Base-by-base conservation (phyloP, 768 basidiomycete genomes). In the Boletus tomentosulus region DNA sequence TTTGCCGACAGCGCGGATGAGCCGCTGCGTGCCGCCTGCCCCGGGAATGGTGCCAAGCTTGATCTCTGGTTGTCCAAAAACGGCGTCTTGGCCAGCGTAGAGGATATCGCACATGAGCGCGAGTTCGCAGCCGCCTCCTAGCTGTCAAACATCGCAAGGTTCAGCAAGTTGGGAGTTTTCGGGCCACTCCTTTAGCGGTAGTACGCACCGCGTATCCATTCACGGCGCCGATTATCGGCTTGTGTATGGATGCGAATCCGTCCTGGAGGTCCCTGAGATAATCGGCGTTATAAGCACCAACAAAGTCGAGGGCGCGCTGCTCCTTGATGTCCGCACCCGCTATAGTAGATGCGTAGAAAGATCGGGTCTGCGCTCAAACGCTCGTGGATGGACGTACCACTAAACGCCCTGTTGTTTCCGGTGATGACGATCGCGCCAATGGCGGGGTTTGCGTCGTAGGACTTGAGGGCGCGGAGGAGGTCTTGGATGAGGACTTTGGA, bases 291-390 rank as follows among this genome's bases (percentile, higher is more conserved):
- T 80, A 80, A 15, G 74, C 77, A 31, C 73, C 63, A 33, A 78
- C 68, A 53, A 80, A 77, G 74, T 75, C 92, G 89, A 74, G 65
- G 27, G 92, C 89, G 70, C 89, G 93, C 90, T 98, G 97, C 71
- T 98, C 95, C 73, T 95, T 98, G 73, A 98, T 98, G 71, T 98
- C 96, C 12, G 96, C 96, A 2, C 96, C 93, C 58, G 94, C 93
- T 48, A 9, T 7, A 10, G 30, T 6, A 19, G 19, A 13, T 25
- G 10, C 30, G 10, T 30, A 10, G 30, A 8, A 6, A 30, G 30
- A 30, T 30, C 7, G 19, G 19, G 19, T 19, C 19, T 19, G 19
- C 19, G 19, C 19, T 38, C n/a, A 16, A 13, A 38, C 38, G 16
- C 8, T 30, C 12, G 5, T 19, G n/a, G 12, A 4, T 15, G 8